Base-by-base conservation (phyloP, 441 rosid genomes). In the Arabidopsis hybrid region DNA sequence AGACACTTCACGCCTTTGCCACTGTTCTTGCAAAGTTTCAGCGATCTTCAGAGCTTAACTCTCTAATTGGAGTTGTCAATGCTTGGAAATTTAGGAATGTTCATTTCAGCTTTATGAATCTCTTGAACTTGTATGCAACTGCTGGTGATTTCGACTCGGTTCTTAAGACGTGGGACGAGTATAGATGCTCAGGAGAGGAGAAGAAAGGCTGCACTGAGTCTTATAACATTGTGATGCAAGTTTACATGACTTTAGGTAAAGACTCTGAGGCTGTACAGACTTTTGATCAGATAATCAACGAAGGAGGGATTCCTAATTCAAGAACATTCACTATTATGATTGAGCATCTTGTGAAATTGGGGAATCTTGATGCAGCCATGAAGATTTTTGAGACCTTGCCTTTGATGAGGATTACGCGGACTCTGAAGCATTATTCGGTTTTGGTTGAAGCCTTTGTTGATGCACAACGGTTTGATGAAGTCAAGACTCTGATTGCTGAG, bases 281-380 rank as follows among this genome's bases (percentile, higher is more conserved):
- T 14, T 91, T 95, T 56, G 76, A 75, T 61, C 36, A 56, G 69
- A 75, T 95, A 88, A 83, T 89, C 16, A 79, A 80, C 73, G 83
- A 88, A 76, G 99, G 97, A 75, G 88, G 80, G 4, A 79, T 86
- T 67, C 97, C 97, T 0, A 91, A 95, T 82, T 87, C 93, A 6
- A 88, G 99, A 73, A 95, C 95, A 21, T 95, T 84, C 32, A 91
- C 93, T 0, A 87, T 88, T 72, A 82, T 95, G 80, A 84, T 91
- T 50, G 89, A 91, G 83, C 97, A 95, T 80, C 87, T 95, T 61
- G 64, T 89, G 71, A 69, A 16, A 52, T 67, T 77, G 1, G 86
- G 88, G 66, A 83, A 81, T 71, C 74, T 91, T 82, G 92, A 88
- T 81, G 62, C 86, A 1, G 97, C 96, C 1, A 38, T 88, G 75